Evolutionary conservation across 176 grass and related monocot genomes (phyloP), one percentile per base, ranked within the genome.

Genomic region (Zoysia pacifica): DNA sequence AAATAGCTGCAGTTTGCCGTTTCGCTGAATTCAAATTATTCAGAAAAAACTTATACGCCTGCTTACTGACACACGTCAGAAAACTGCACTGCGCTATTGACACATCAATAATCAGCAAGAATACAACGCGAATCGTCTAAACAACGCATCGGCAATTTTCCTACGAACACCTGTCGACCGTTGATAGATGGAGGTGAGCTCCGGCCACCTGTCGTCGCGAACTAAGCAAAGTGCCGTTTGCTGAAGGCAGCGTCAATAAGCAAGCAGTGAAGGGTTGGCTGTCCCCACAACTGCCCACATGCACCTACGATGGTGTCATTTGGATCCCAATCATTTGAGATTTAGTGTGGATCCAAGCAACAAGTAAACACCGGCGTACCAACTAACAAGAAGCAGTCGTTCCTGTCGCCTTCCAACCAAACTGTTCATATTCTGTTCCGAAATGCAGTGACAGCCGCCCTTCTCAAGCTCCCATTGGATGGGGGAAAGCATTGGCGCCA

Each of bases 321-420:
- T 90, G 87, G 87, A 79, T 58, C 62, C 52, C 52, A 86, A 86
- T 86, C 60, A 86, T 82, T 89, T 69, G 79, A 82, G 73, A 86
- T 73, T 86, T 67, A 89, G 67, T 72, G 42, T 82, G 73, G 45
- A 86, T 86, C 87, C 83, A 86, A 82, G 74, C 16, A 78, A 73
- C 73, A 82, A 54, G 62, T 74, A 68, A 67, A 63, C 87, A 90
- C 36, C 36, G 73, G 72, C 59, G 20, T 82, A 73, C 74, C 87
- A 86, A 82, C 87, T 82, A 86, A 82, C 79, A 68, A 74, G 44
- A 62, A 62, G 73, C 28, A 77, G 79, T 55, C 79, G 72, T 78
- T 70, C 78, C 69, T 85, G 87, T 89, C 73, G 67, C 87, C 82
- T 48, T 89, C 87, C 82, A 89, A 89, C 82, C 37, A 85, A 89